phyloP scores from a whole-genome alignment of 2,329 filamentous ascomycete species.

The Ophiostoma piceae region DNA sequence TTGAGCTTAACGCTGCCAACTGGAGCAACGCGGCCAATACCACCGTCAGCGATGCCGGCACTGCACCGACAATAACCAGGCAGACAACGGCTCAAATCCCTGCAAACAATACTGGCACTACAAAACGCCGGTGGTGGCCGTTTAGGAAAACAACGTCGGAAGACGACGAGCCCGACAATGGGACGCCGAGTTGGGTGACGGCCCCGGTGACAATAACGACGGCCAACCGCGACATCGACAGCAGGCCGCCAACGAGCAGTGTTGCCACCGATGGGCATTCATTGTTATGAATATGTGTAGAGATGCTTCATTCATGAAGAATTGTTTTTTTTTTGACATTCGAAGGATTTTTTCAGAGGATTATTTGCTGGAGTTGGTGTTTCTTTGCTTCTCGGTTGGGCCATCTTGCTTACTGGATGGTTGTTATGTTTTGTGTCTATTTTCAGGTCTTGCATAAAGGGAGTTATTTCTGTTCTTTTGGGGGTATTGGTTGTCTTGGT shows the following conservation, averaged over 20 bases:
- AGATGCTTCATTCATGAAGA: too few species aligned
- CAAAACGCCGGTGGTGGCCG: neutral
- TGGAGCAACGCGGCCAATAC: neutral
- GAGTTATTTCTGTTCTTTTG: too few species aligned
- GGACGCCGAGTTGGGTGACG: neutral
- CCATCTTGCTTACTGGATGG: neutral
- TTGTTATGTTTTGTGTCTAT: too few species aligned
- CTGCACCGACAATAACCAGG: neutral
- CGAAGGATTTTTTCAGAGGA: neutral
- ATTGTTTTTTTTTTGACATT: neutral
- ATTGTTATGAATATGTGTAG: neutral
- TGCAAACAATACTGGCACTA: too few species aligned
- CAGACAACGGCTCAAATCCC: neutral
- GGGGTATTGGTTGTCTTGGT: too few species aligned
- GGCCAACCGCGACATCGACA: neutral
- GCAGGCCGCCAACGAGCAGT: neutral
- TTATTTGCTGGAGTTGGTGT: neutral
- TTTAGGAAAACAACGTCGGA: neutral
- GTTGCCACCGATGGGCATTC: neutral
- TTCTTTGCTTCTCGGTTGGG: neutral
- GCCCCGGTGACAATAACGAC: constrained; percentile 4
- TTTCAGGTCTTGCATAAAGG: too few species aligned
- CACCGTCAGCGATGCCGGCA: neutral
- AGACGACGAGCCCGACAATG: neutral
- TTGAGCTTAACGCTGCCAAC: neutral